phyloP scores from a whole-genome alignment of 2,329 filamentous ascomycete species.

The Alternaria gaisen region DNA sequence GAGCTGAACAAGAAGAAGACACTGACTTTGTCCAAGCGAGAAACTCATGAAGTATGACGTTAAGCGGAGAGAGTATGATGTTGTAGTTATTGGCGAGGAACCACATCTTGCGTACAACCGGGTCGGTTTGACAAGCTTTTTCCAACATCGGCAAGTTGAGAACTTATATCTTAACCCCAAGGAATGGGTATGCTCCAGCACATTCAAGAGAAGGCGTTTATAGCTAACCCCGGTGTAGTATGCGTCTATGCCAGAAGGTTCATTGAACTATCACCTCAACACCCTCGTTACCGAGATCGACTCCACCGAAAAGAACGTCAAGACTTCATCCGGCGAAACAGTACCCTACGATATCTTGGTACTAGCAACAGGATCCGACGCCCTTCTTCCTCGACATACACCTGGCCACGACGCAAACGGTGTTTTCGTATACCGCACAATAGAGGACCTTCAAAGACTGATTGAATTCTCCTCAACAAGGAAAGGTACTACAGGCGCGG shows the following conservation, averaged over 20 bases:
- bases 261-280: slow-evolving; percentile 78
- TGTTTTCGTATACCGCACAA: slow-evolving; percentile 89
- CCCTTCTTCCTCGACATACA: slow-evolving; percentile 74
- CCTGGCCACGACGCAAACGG: slow-evolving; percentile 82
- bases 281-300: slow-evolving; percentile 75
- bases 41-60: slow-evolving; percentile 87
- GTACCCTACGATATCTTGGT: slow-evolving; percentile 83
- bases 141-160: slow-evolving; percentile 84
- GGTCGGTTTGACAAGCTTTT: slow-evolving; percentile 88
- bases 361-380: slow-evolving; percentile 86
- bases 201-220: not conserved
- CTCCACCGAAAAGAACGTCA: slow-evolving; percentile 70
- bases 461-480: slow-evolving; percentile 75
- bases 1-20: not conserved
- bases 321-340: slow-evolving; percentile 72
- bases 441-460: slow-evolving; percentile 79
- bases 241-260: slow-evolving; percentile 69
- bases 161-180: slow-evolving; percentile 86
- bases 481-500: slow-evolving; percentile 74
- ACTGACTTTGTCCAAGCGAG: slow-evolving; percentile 66
- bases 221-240: slow-evolving; percentile 61
- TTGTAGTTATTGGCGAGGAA: slow-evolving; percentile 89
- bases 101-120: slow-evolving; percentile 89
- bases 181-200: slow-evolving; percentile 70
- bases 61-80: slow-evolving; percentile 76